Percentiles rank a stretch among this genome's conserved stretches.
phyloP scores from a whole-genome alignment of 768 basidiomycete genomes.

The Crucibulum laeve region DNA sequence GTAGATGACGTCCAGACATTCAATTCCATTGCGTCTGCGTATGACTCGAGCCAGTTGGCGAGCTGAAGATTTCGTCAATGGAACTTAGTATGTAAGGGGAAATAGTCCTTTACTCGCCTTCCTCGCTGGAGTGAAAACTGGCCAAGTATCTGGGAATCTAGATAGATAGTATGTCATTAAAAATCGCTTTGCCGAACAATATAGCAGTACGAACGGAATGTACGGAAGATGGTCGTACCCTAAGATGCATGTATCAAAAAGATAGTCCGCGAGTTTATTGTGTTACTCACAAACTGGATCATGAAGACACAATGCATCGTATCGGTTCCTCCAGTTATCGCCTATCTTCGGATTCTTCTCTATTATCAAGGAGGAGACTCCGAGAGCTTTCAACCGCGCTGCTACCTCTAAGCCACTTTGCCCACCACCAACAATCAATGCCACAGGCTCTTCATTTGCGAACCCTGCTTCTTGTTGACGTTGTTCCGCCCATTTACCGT shows the following conservation, averaged over 20 bases:
- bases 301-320: slow-evolving; percentile 53
- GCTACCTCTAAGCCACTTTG: slow-evolving; percentile 55
- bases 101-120: slow-evolving; percentile 28
- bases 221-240: slow-evolving; percentile 57
- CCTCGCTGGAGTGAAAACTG: slow-evolving; percentile 42
- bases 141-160: slow-evolving; percentile 59
- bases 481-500: slow-evolving; percentile 45
- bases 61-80: slow-evolving; percentile 27
- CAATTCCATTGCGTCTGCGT: slow-evolving; percentile 54
- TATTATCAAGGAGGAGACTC: slow-evolving; percentile 44
- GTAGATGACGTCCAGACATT: slow-evolving; percentile 57
- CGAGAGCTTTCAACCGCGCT: slow-evolving; percentile 50
- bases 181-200: background rate
- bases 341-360: slow-evolving; percentile 50
- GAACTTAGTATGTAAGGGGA: background rate
- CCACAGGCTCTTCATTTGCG: slow-evolving; percentile 41
- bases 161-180: background rate
- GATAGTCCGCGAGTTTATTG: background rate
- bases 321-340: slow-evolving; percentile 58
- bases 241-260: slow-evolving; percentile 8
- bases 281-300: slow-evolving; percentile 38
- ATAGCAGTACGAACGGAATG: slow-evolving; percentile 30
- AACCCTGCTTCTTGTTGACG: slow-evolving; percentile 39
- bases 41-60: slow-evolving; percentile 65
- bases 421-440: slow-evolving; percentile 51